Conservation (phyloP, 768 basidiomycete genomes). For the Suillus clintonianus region DNA sequence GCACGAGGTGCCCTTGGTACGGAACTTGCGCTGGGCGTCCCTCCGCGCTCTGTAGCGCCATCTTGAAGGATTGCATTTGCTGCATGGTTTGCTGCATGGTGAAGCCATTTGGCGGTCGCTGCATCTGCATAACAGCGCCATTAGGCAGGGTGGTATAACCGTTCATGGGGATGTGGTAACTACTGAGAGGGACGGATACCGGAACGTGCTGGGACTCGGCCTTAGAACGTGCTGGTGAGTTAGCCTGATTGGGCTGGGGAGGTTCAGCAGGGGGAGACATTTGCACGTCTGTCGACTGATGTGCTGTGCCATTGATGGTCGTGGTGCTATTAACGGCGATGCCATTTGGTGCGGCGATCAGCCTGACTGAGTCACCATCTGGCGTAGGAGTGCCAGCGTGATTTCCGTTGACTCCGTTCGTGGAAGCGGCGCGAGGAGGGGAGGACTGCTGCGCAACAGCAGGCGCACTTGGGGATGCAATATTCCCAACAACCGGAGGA, state of each 20-base stretch:
- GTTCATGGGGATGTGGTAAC: conserved; percentile 52
- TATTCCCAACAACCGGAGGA: conserved; percentile 42
- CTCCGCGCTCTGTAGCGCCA: conserved; percentile 44
- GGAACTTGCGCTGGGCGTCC: conserved; percentile 38
- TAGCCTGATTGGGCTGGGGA: conserved; percentile 24
- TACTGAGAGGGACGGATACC: conserved; percentile 40
- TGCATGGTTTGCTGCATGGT: conserved; percentile 55
- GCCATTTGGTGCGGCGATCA: conserved; percentile 17
- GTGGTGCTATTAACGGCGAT: conserved; percentile 29
- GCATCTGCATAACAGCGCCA: conserved; percentile 33
- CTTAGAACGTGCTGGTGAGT: conserved; percentile 50
- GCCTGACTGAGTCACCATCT: conserved; percentile 41
- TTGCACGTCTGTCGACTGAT: conserved; percentile 17
- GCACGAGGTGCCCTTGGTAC: conserved; percentile 31
- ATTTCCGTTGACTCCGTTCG: conserved; percentile 37
- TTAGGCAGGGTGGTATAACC: conserved; percentile 32
- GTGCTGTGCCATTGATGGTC: conserved; percentile 30
- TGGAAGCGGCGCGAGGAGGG: conserved; percentile 33
- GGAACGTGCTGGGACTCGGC: conserved; percentile 46
- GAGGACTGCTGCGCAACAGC: conserved; percentile 27
- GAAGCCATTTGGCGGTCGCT: conserved; percentile 42
- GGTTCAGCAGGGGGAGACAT: conserved; percentile 16
- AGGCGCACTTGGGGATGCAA: conserved; percentile 29
- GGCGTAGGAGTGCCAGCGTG: conserved; percentile 40
- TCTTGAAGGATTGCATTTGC: conserved; percentile 61